These are phyloP conservation scores for Nannizziopsis barbatae DNA, from an alignment of 2,329 filamentous ascomycete genomes.

Conservation along the genomic window DNA sequence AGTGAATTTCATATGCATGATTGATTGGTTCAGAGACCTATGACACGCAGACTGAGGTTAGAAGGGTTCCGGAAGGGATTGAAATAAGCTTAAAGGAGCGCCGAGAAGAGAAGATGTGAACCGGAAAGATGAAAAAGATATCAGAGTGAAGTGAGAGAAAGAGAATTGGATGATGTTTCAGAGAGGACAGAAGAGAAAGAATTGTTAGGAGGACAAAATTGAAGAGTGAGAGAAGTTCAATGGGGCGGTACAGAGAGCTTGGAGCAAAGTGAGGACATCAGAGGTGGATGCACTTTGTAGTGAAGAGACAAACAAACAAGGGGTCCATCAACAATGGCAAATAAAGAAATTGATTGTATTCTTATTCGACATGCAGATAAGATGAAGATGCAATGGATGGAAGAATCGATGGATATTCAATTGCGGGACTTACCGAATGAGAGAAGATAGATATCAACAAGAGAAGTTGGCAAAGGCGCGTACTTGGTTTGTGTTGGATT, in stretches of 20 bases:
- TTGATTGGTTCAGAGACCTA: conserved; percentile 6
- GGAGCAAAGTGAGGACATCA: conserved; percentile 1
- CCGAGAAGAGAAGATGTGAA: neutral
- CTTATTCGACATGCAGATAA: too few species aligned
- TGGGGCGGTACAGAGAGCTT: neutral
- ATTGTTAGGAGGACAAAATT: neutral
- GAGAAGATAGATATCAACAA: neutral
- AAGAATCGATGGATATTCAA: too few species aligned
- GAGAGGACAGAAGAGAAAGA: neutral
- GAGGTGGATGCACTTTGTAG: neutral
- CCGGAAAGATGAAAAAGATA: neutral
- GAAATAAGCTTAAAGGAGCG: neutral
- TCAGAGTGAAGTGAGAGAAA: neutral
- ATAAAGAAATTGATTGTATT: too few species aligned
- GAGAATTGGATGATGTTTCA: neutral
- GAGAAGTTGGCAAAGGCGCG: neutral
- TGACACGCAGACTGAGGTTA: neutral
- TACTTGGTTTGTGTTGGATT: neutral
- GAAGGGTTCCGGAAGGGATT: neutral
- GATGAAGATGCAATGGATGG: too few species aligned
- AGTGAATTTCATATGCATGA: conserved; percentile 14
- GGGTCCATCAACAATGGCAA: neutral
- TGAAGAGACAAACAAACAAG: neutral
- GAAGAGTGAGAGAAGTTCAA: neutral
- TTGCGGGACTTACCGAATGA: too few species aligned